These are phyloP conservation scores for Trichosporon sp. DNA, from an alignment of 1,284 basidiomycete genomes.

Conservation along the genomic window DNA sequence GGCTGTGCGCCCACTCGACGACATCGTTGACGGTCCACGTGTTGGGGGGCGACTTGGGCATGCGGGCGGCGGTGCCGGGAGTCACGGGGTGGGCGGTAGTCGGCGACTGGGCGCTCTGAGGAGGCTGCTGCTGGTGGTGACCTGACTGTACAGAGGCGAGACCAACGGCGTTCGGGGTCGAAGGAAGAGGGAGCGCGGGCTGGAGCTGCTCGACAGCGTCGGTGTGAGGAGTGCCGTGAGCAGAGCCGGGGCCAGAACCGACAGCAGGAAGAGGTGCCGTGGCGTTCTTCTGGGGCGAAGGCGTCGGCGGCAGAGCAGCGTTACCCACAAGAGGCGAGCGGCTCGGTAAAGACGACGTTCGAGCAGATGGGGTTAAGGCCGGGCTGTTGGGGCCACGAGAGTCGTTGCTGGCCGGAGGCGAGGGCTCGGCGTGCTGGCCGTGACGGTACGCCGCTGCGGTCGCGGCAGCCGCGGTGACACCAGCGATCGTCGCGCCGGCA, in stretches of 20 bases:
- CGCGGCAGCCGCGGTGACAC: neutral
- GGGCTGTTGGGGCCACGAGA: constrained; percentile 1
- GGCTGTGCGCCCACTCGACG: constrained; percentile 75
- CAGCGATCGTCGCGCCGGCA: neutral
- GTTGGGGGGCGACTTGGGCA: constrained; percentile 51
- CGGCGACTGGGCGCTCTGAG: neutral
- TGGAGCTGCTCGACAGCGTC: constrained; percentile 1
- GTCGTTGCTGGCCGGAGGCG: neutral
- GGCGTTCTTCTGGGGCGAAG: neutral
- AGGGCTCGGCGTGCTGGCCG: neutral
- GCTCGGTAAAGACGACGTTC: neutral
- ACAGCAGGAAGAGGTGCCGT: neutral
- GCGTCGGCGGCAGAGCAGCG: neutral
- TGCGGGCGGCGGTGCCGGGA: constrained; percentile 7
- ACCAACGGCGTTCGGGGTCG: neutral
- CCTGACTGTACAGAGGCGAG: neutral
- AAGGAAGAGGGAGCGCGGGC: neutral
- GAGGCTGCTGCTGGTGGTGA: constrained; percentile 14
- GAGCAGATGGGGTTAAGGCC: neutral
- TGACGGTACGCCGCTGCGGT: neutral
- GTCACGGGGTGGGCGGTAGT: constrained; percentile 1
- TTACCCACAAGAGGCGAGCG: neutral
- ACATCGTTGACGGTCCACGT: constrained; percentile 87
- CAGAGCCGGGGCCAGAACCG: neutral
- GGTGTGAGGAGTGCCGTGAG: neutral